Evolutionary conservation across 495 filamentous ascomycete genomes (phyloP).

Genomic region (Neurospora tetrasperma): DNA sequence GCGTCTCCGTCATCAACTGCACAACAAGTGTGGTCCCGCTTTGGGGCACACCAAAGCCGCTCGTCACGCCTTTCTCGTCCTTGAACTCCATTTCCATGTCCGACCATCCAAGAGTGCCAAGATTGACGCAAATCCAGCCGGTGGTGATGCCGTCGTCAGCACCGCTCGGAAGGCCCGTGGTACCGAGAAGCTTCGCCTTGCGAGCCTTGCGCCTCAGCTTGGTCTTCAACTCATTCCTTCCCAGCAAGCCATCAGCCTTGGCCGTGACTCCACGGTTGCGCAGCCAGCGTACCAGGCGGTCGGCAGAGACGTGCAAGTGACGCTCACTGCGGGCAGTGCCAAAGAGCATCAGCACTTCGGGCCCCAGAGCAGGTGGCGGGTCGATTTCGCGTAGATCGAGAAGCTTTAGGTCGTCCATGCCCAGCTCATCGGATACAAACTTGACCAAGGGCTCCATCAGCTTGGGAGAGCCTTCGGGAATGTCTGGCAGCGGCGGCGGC

Average conservation of each 20-base stretch:
- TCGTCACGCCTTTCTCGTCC: slow-evolving; percentile 37
- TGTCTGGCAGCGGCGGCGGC: slow-evolving; percentile 59
- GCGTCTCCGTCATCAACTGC: slow-evolving; percentile 81
- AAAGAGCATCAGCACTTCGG: slow-evolving; percentile 83
- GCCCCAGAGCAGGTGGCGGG: slow-evolving; percentile 75
- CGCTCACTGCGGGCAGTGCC: slow-evolving; percentile 90
- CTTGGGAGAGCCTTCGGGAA: slow-evolving; percentile 63
- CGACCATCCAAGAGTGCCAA: slow-evolving; percentile 54
- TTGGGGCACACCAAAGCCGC: slow-evolving; percentile 66
- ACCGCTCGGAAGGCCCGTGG: slow-evolving; percentile 34
- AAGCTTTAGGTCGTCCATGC: slow-evolving; percentile 65
- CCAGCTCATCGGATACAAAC: slow-evolving; percentile 68
- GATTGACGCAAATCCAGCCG: slow-evolving; percentile 92
- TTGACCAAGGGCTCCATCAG: slow-evolving; percentile 65
- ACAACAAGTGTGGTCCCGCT: slow-evolving; percentile 58
- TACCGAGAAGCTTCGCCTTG: slow-evolving; percentile 63
- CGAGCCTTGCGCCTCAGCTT: slow-evolving; percentile 72
- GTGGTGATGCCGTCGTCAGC: slow-evolving; percentile 74
- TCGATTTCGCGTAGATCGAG: slow-evolving; percentile 77
- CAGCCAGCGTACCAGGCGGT: slow-evolving; percentile 79
- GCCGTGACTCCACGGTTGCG: slow-evolving; percentile 62
- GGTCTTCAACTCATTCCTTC: slow-evolving; percentile 81
- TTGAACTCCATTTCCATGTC: slow-evolving; percentile 31
- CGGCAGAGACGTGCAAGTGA: slow-evolving; percentile 86
- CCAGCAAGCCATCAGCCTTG: slow-evolving; percentile 77